Evolutionary conservation across 257 asterid genomes (phyloP), one percentile per base, ranked within the genome.

Genomic region (Mitragyna speciosa): DNA sequence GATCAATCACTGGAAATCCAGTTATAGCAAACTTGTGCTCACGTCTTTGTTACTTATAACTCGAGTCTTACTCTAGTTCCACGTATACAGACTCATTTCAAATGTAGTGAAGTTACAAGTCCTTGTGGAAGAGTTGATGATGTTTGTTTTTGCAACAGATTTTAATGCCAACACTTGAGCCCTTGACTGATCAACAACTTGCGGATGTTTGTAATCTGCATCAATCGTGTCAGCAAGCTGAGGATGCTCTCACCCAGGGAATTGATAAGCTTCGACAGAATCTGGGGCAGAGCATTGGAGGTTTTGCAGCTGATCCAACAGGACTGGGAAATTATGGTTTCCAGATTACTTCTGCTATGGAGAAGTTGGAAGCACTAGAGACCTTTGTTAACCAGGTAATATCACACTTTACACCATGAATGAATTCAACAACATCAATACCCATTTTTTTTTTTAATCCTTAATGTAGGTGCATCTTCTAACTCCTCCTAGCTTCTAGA

Each of bases 201-300:
- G 83, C 73, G 11, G 84, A 73, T 22, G 90, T 94, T 7, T 81
- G 84, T 72, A 91, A 82, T 36, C 82, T 96, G 41, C 89, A 82
- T 65, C 97, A 90, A 65, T 94, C 91, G 43, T 93, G 99, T 79
- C 89, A 88, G 78, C 99, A 95, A 83, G 99, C 99, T 0, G 99
- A 95, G 85, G 98, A 93, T 75, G 99, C 98, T 33, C 88, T 95
- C n/a, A 67, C 92, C 41, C 97, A 92, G 43, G 99, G 99, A 48
- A 92, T 93, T 89, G 97, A 95, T 5, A 93, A 92, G 88, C 96
- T 95, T 47, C 98, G 92, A 78, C 97, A 95, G 80, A 88, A 90
- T 22, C 90, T 95, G 45, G 90, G 90, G 0, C 98, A 92, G 70
- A 87, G 94, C 92, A 73, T 95, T 36, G 41, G 41, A 36, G 41